Base-by-base conservation (phyloP, 345 rosid species). In the Gossypium bickii region DNA sequence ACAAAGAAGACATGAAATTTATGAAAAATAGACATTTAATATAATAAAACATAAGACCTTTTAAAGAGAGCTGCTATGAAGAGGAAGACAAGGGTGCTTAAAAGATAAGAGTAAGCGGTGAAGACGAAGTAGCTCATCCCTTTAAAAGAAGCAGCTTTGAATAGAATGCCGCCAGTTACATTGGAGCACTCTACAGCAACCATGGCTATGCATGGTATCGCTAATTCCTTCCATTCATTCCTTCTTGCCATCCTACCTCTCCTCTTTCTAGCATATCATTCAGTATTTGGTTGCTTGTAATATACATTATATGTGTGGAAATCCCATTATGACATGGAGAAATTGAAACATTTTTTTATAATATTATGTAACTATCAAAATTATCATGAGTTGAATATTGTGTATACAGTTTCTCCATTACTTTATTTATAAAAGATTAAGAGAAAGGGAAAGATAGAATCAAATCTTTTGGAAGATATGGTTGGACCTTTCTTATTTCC, bases 51-150 rank as follows among this genome's bases (percentile, higher is more conserved):
- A 12, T 13, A 2, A 16, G 3, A 74, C 83, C 83, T 77, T 27
- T 64, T 66, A 5, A 74, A 71, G 76, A 78, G 15, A 16, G 65
- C 12, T 27, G 34, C 18, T 25, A 78, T 61, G 17, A 79, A 82
- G 47, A 83, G 64, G 57, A 83, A 61, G 20, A 70, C 67, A 52
- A 81, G 56, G 9, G 84, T 70, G 17, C 80, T 78, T 25, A 81
- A 60, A 7, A 56, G 58, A 56, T 73, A 81, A 68, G 72, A 48
- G 64, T 83, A 85, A 0, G 70, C 38, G 13, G 80, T 16, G 69
- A 61, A 81, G 74, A 83, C 79, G 58, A 75, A 76, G 70, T 69
- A 80, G 78, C 81, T 82, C 72, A 84, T 52, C 27, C 86, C 82
- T 43, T 75, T 76, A 25, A 34, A 70, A 6, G 80, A 71, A 1